Evolutionary conservation across 176 grass and related monocot species (phyloP).

Genomic region (Aegilops sharonensis): DNA sequence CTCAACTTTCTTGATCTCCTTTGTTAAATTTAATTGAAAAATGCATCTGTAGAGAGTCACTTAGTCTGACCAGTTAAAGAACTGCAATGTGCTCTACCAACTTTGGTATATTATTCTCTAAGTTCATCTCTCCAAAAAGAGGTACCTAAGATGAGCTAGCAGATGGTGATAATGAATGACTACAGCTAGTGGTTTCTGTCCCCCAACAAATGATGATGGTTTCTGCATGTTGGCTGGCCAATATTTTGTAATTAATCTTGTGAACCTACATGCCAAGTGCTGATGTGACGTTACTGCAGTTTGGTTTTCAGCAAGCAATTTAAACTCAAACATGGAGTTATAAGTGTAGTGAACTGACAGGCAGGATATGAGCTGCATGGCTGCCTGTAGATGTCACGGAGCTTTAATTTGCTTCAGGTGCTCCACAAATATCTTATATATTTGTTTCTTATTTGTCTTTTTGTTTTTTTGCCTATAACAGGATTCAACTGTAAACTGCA

Average conservation of each 20-base stretch:
- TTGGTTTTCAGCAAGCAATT: too few species aligned
- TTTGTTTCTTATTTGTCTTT: neutral
- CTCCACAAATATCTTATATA: neutral
- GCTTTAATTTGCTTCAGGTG: neutral
- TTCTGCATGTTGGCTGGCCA: too few species aligned
- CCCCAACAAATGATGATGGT: too few species aligned
- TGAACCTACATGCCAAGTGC: neutral
- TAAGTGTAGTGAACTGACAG: neutral
- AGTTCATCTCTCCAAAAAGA: neutral
- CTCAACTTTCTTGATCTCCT: neutral
- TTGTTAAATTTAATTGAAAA: too few species aligned
- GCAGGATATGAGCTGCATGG: neutral
- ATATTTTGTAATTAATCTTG: too few species aligned
- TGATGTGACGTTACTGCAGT: too few species aligned
- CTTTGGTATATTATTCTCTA: neutral
- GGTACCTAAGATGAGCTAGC: too few species aligned
- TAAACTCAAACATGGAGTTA: too few species aligned
- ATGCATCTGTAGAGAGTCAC: neutral
- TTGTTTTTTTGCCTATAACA: neutral
- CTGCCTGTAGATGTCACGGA: neutral
- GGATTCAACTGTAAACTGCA: neutral
- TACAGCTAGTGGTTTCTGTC: too few species aligned
- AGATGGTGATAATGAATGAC: too few species aligned
- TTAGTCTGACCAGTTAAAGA: neutral
- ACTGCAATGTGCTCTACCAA: neutral